These are phyloP conservation scores for Dactylella cylindrospora DNA, from an alignment of 2,329 filamentous ascomycete species.

Conservation along the genomic window DNA sequence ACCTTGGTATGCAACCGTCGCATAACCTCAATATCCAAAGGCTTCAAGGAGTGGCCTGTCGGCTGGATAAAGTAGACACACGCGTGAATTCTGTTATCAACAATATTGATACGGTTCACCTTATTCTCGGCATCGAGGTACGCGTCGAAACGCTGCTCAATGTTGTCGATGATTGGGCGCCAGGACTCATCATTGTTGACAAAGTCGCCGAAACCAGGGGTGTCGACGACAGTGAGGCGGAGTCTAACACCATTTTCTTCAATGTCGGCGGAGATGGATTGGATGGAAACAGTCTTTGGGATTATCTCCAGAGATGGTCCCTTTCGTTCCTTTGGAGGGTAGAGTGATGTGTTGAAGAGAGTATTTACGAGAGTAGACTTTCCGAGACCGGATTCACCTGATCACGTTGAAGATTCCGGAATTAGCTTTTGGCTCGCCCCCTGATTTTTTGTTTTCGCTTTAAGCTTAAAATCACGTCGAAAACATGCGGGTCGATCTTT, in stretches of 20 bases:
- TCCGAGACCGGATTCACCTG: slow-evolving; percentile 97
- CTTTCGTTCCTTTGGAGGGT: slow-evolving; percentile 98
- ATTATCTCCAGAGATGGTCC: slow-evolving; percentile 96
- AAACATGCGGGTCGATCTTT: slow-evolving; percentile 7
- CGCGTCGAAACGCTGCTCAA: slow-evolving; percentile 97
- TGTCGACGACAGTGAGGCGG: slow-evolving; percentile 94
- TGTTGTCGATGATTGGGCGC: slow-evolving; percentile 98
- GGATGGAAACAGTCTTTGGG: slow-evolving; percentile 94
- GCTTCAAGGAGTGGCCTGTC: slow-evolving; percentile 96
- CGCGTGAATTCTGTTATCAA: slow-evolving; percentile 97
- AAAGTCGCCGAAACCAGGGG: slow-evolving; percentile 96
- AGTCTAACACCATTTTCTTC: slow-evolving; percentile 98
- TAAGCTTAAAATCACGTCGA: slow-evolving; percentile 34
- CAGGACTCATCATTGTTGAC: slow-evolving; percentile 99
- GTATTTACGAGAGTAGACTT: slow-evolving; percentile 99
- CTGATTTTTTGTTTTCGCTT: too few species aligned
- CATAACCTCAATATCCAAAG: slow-evolving; percentile 98
- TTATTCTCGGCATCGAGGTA: slow-evolving; percentile 99
- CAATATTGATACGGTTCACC: slow-evolving; percentile 99
- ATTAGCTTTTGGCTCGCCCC: slow-evolving; percentile 23
- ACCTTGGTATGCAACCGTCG: slow-evolving; percentile 99
- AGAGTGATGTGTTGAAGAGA: slow-evolving; percentile 98
- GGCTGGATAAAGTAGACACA: slow-evolving; percentile 99
- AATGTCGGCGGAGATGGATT: slow-evolving; percentile 93
- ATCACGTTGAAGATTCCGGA: background rate